These are phyloP conservation scores for Osmozyma mogii DNA, from an alignment of 805 yeast species.

Conservation along the genomic window DNA sequence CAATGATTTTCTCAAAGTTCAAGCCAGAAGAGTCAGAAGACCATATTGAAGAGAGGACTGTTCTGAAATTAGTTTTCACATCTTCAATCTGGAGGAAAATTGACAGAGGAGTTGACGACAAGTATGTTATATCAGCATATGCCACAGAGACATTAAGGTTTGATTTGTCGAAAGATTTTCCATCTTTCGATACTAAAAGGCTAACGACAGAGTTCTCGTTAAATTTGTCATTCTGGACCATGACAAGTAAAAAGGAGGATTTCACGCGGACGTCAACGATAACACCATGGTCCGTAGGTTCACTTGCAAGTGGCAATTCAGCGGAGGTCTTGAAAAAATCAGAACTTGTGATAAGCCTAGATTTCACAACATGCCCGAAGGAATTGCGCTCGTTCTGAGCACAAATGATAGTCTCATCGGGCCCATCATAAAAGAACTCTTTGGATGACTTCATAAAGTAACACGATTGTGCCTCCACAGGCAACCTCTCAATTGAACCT, in stretches of 20 bases:
- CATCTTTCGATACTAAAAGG: slow-evolving; percentile 42
- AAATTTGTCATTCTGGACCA: slow-evolving; percentile 37
- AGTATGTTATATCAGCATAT: slow-evolving; percentile 28
- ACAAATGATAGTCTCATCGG: slow-evolving; percentile 23
- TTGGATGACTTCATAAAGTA: slow-evolving; percentile 23
- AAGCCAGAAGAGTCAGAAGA: slow-evolving; percentile 55
- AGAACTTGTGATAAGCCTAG: slow-evolving; percentile 31
- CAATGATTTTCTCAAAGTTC: slow-evolving; percentile 37
- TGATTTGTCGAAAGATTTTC: slow-evolving; percentile 29
- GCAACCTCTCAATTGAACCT: slow-evolving; percentile 23
- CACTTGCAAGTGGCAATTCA: neutral
- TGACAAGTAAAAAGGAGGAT: slow-evolving; percentile 33
- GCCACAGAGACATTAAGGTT: slow-evolving; percentile 30
- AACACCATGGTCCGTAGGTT: slow-evolving; percentile 18
- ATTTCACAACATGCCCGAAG: slow-evolving; percentile 30
- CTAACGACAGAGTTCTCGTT: slow-evolving; percentile 27
- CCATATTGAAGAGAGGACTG: slow-evolving; percentile 32
- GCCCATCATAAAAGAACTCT: slow-evolving; percentile 14
- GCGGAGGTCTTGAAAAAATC: slow-evolving; percentile 39
- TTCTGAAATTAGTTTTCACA: no score
- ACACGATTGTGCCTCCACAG: slow-evolving; percentile 20
- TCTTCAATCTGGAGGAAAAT: no score
- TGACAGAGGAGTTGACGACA: slow-evolving; percentile 32
- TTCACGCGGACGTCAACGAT: slow-evolving; percentile 29
- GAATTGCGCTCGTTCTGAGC: slow-evolving; percentile 27